Base-by-base conservation (phyloP, 495 filamentous ascomycete species). In the Tuber brumale region DNA sequence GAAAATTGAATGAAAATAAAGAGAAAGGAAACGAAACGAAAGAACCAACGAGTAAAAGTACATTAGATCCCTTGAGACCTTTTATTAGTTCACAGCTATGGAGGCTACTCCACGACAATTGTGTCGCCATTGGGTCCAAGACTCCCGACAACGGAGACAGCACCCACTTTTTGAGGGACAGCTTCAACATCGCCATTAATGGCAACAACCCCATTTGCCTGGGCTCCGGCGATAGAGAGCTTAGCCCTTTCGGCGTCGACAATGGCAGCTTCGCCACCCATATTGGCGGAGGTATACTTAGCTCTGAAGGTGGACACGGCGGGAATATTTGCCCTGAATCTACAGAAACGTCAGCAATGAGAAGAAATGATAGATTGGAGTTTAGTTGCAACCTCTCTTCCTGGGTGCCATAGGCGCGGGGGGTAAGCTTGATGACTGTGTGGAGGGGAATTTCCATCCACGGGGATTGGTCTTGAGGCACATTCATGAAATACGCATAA, bases 401-500 rank as follows among this genome's bases (percentile, higher is more conserved):
- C 72, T 95, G 89, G 10, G 95, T 99, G 42, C 90, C 90, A 81
- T 98, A 99, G n/a, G 95, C 95, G 69, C 91, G 89, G 9, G 95
- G 95, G 21, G 95, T 98, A 71, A 99, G 87, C 85, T 97, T 97
- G 84, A 99, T 97, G 42, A 99, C 85, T 16, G 93, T 97, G 84
- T 99, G 95, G 69, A 99, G 88, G 7, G 95, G 95, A 6, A 94
- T 92, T 78, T 92, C 93, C 90, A 98, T 96, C 95, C 95, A 99
- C n/a, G 95, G 95, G 73, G 91, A 93, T 83, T 91, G 87, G 81
- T 95, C 93, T 84, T 97, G 95, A 35, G 92, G 91, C 70, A 94
- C 91, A 79, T 97, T 96, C 92, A 97, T 97, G 85, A 97, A 99
- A 83, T 99, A 99, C 12, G 95, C 92, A 82, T 98, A 98, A 79